Evolutionary conservation across 208 protist species (phyloP), one percentile per base, ranked within the genome.

Genomic region (Leishmania major): DNA sequence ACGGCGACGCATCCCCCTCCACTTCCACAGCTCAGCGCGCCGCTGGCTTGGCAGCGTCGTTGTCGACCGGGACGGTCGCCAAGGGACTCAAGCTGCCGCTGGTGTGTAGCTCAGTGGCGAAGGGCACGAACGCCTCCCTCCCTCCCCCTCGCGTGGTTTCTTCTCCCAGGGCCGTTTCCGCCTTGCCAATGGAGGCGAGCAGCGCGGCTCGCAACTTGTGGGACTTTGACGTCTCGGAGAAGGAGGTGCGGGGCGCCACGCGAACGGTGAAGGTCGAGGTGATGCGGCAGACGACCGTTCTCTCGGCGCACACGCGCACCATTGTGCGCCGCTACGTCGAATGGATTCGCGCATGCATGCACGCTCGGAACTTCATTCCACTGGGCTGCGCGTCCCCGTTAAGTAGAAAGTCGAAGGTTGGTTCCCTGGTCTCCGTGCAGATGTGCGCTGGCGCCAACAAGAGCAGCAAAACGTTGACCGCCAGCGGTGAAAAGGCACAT

Each of bases 211-310:
- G 66, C 51, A 70, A 67, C 82, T 64, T 75, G 47, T 84, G 71
- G 77, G 84, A 81, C 69, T 74, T 91, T 25, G 77, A 75, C 11
- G 83, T 91, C 17, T 89, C 88, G 5, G 80, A 91, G 83, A 71
- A 84, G 78, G 88, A 91, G 69, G 51, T 91, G 71, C 82, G 78
- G 35, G 74, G 87, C 8, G 88, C 88, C n/a, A 88, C 77, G 31
- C 78, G 77, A 13, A 83, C 74, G 31, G 72, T 80, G 22, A 86
- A 77, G 77, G 88, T 89, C 0, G 84, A 88, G 59, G 85, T 89
- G 67, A 79, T 75, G 19, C 67, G 80, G 40, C 45, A 60, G 43
- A 49, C 19, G 0, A 37, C 74, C 3, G 67, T 84, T 13, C 19
- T 91, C 3, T 91, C 88, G 1, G 11, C 47, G 1, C 76, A 75